A percentile compares a stretch with the other conserved stretches of the same genome.
These are phyloP conservation scores for Echeveria elegans DNA, from an alignment of 164 flowering plant species.

Conservation along the genomic window DNA sequence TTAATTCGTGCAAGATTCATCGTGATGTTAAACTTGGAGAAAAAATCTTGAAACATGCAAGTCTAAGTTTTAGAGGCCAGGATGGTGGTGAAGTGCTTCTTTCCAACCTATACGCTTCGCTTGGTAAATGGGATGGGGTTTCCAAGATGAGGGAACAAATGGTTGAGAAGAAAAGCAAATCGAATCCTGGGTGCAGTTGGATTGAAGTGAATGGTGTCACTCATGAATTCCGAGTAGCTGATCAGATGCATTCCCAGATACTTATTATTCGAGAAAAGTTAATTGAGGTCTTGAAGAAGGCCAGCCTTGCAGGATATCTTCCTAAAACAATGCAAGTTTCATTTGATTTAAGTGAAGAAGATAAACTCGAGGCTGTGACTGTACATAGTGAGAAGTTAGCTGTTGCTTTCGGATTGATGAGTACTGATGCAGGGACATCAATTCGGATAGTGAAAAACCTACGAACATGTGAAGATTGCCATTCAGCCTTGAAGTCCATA, in stretches of 20 bases:
- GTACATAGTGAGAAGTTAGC: slow-evolving; percentile 58
- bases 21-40: slow-evolving; percentile 29
- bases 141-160: slow-evolving; percentile 21
- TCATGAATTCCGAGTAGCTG: slow-evolving; percentile 35
- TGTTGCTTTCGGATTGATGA: slow-evolving; percentile 43
- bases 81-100: slow-evolving; percentile 36
- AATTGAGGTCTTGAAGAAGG: slow-evolving; percentile 16
- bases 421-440: slow-evolving; percentile 26
- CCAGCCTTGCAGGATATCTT: slow-evolving; percentile 29
- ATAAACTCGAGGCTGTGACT: slow-evolving; percentile 38
- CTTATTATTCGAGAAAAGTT: slow-evolving; percentile 28
- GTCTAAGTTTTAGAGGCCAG: slow-evolving; percentile 14
- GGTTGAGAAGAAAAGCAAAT: slow-evolving; percentile 14
- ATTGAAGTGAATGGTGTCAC: slow-evolving; percentile 26
- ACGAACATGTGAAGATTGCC: slow-evolving; percentile 51
- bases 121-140: slow-evolving; percentile 33
- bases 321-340: slow-evolving; percentile 27
- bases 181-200: slow-evolving; percentile 36
- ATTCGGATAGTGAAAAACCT: slow-evolving; percentile 50
- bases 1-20: slow-evolving; percentile 44
- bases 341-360: slow-evolving; percentile 46
- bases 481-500: slow-evolving; percentile 36
- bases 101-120: slow-evolving; percentile 24
- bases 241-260: slow-evolving; percentile 24
- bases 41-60: slow-evolving; percentile 20